Percentiles rank a stretch among this genome's conserved stretches.
These are phyloP conservation scores for Mycena epipterygia DNA, from an alignment of 768 basidiomycete species.

Conservation along the genomic window DNA sequence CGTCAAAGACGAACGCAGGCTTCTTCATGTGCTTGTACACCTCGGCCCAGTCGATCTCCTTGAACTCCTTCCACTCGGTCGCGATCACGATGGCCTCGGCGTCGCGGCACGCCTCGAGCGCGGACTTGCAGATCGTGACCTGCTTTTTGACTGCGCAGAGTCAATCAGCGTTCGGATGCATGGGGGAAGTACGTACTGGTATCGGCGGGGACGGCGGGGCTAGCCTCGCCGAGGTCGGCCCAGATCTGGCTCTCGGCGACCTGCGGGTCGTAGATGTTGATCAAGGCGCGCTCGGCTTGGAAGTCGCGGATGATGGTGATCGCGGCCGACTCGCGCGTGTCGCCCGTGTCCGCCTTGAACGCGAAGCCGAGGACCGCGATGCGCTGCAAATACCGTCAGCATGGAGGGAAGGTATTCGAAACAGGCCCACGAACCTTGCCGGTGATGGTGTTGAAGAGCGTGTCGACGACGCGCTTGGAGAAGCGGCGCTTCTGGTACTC, in stretches of 20 bases:
- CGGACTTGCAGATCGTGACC: slow-evolving; percentile 82
- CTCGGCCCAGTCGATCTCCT: slow-evolving; percentile 88
- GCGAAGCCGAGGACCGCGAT: slow-evolving; percentile 98
- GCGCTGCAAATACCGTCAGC: slow-evolving; percentile 57
- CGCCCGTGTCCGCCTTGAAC: slow-evolving; percentile 99
- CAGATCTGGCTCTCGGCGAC: slow-evolving; percentile 91
- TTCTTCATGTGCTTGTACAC: slow-evolving; percentile 94
- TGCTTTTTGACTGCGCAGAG: slow-evolving; percentile 83
- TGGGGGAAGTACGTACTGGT: slow-evolving; percentile 62
- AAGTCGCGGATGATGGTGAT: slow-evolving; percentile 97
- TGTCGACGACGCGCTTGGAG: slow-evolving; percentile 96
- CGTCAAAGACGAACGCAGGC: slow-evolving; percentile 99
- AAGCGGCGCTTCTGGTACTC: slow-evolving; percentile 98
- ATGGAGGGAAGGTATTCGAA: slow-evolving; percentile 12
- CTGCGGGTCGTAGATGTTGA: slow-evolving; percentile 94
- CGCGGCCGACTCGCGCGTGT: slow-evolving; percentile 97
- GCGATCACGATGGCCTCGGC: slow-evolving; percentile 96
- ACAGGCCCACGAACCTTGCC: slow-evolving; percentile 86
- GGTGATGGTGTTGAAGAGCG: slow-evolving; percentile 98
- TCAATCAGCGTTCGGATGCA: too few species aligned
- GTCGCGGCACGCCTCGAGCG: slow-evolving; percentile 88
- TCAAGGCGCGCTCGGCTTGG: slow-evolving; percentile 86
- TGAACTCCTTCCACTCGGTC: slow-evolving; percentile 99
- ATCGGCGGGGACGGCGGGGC: slow-evolving; percentile 73
- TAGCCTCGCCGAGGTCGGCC: slow-evolving; percentile 79